Evolutionary conservation across 2,329 filamentous ascomycete species (phyloP).

Genomic region (Tetracladium maxilliforme): DNA sequence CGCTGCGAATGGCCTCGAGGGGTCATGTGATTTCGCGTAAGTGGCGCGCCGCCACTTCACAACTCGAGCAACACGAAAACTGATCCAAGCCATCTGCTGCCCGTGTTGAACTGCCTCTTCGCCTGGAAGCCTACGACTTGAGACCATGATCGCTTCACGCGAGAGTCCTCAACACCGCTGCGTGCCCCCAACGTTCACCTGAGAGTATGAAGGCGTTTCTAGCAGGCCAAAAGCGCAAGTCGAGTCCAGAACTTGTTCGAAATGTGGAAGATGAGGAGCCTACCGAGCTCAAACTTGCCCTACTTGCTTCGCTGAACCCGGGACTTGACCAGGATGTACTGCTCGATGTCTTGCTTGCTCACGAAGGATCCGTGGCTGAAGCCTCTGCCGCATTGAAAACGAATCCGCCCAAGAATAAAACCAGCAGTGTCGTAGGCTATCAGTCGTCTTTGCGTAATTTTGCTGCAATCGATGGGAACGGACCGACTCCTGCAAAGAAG

Average conservation of each 20-base stretch:
- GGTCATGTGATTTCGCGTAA: too few species aligned
- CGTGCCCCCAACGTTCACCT: constrained; percentile 5
- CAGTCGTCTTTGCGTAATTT: constrained; percentile 51
- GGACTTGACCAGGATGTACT: constrained; percentile 47
- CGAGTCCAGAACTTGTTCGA: constrained; percentile 4
- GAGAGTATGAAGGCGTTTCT: background rate
- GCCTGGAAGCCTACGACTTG: background rate
- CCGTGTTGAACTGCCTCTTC: too few species aligned
- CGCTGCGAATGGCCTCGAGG: too few species aligned
- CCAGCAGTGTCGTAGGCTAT: constrained; percentile 25
- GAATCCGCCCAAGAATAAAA: constrained; percentile 16
- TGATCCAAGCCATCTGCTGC: too few species aligned
- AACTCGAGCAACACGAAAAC: too few species aligned
- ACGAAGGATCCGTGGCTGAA: constrained; percentile 60
- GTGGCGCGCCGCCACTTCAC: too few species aligned
- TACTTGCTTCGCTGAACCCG: constrained; percentile 66
- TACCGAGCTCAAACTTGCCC: constrained; percentile 79
- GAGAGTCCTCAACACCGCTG: constrained; percentile 35
- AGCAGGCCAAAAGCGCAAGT: background rate
- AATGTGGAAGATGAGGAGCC: constrained; percentile 49
- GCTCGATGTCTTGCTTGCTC: constrained; percentile 64
- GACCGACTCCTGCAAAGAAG: constrained; percentile 21
- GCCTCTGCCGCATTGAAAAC: constrained; percentile 40
- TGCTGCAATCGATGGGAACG: constrained; percentile 7
- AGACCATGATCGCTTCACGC: constrained; percentile 37